phyloP scores from a whole-genome alignment of 2,329 filamentous ascomycete genomes.

The Fusarium globosum region DNA sequence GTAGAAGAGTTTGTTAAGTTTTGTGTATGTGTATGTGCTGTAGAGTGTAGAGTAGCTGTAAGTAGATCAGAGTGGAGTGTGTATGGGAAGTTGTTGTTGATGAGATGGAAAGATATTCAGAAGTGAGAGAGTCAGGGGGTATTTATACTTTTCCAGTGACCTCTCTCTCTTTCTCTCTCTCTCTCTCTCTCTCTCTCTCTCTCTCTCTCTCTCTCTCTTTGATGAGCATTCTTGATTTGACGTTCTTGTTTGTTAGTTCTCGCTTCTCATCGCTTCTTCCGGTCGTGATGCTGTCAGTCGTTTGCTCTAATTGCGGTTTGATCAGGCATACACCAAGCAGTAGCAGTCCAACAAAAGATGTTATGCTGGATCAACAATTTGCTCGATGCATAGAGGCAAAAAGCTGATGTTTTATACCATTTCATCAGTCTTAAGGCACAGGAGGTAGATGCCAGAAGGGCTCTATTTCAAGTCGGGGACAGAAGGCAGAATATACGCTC shows the following conservation, averaged over 20 bases:
- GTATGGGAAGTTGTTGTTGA: neutral
- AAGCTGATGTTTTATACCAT: neutral
- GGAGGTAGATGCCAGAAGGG: neutral
- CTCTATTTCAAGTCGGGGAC: neutral
- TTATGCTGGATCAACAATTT: neutral
- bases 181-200: neutral
- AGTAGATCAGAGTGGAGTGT: neutral
- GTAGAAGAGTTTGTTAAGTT: neutral
- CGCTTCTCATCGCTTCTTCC: neutral
- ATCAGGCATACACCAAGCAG: neutral
- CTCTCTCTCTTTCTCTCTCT: too few relatives aligned
- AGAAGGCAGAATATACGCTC: neutral
- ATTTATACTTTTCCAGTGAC: constrained; percentile 19
- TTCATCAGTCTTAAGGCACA: neutral
- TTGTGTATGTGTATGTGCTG: neutral
- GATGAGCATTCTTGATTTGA: neutral
- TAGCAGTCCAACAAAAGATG: neutral
- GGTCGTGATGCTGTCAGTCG: neutral
- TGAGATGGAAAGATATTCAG: neutral
- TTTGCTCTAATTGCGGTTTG: neutral
- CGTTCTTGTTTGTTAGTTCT: neutral
- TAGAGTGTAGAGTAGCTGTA: neutral
- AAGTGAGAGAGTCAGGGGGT: neutral
- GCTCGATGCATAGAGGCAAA: too few relatives aligned
- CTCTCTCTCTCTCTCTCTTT: neutral